Evolutionary conservation across 345 rosid species (phyloP), one percentile per base, ranked within the genome.

Genomic region (Populus euphratica): DNA sequence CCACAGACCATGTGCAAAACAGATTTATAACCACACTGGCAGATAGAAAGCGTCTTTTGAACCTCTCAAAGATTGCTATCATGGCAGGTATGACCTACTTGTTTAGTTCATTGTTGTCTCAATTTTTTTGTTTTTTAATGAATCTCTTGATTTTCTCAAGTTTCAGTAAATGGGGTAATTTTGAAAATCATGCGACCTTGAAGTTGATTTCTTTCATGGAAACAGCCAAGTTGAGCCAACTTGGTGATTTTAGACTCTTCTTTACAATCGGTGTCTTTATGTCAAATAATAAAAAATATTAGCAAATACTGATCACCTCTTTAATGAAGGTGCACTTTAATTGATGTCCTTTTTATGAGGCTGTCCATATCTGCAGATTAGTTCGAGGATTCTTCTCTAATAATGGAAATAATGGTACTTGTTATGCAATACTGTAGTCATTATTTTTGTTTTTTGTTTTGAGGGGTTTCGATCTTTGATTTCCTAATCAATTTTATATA

Each of bases 11-110:
- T 74, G 81, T 78, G 38, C 77, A 49, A 66, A 72, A 76, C 72
- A 70, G 81, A 79, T 44, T 70, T 69, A 77, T 83, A 70, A 86
- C 82, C 85, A 78, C 93, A 56, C 73, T 89, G 69, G 87, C 90
- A 33, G 93, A 92, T 76, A 90, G 98, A 87, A 90, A 88, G 80
- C 91, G 91, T 38, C 82, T 91, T 86, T 80, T 93, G 82, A 89
- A 88, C 83, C 98, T 96, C 43, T 87, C 99, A 25, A 96, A 89
- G 88, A 92, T 93, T 79, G 93, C 97, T 80, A 84, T 86, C 81
- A 81, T 91, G 80, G 97, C 97, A 82, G 98, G 98, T 91, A 78
- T 50, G 75, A 49, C 44, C 33, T 75, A 23, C 13, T 73, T 27
- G 10, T 7, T 68, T 17, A 23, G 43, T 70, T 70, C 36, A 21